Conservation (phyloP, 805 yeast genomes). For the Brettanomyces naardenensis region DNA sequence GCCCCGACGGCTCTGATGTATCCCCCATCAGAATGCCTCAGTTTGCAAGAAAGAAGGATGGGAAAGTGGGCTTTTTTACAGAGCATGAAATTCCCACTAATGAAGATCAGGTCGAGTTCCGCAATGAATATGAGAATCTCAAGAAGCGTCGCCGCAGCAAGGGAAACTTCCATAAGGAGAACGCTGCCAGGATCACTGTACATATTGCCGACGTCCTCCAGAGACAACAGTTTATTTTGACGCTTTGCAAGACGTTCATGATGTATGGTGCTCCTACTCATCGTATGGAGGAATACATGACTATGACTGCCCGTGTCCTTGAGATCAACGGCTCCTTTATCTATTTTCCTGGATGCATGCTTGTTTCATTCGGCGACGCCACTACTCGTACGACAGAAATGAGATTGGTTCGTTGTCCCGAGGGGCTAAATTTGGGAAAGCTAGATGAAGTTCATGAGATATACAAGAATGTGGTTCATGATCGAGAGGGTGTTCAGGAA, state of each 20-base stretch:
- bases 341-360: constrained; percentile 93
- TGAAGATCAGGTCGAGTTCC: not conserved
- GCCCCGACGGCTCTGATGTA: not conserved
- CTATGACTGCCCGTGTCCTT: constrained; percentile 83
- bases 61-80: not conserved
- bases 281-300: constrained; percentile 86
- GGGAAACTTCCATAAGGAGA: constrained; percentile 17
- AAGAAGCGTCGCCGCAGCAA: not conserved
- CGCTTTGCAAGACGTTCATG: constrained; percentile 87
- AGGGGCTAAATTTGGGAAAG: constrained; percentile 81
- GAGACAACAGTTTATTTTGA: constrained; percentile 76
- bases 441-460: constrained; percentile 74
- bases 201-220: constrained; percentile 87
- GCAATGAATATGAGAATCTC: not conserved
- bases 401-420: constrained; percentile 77
- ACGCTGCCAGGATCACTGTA: constrained; percentile 74
- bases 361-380: constrained; percentile 88
- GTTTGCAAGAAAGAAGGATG: not conserved
- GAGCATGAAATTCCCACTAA: not conserved
- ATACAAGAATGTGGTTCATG: constrained; percentile 88
- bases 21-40: not conserved
- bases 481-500: constrained; percentile 79
- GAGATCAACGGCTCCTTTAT: constrained; percentile 91
- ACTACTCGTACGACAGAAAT: constrained; percentile 93
- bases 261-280: constrained; percentile 95